Evolutionary conservation across 2,329 filamentous ascomycete species (phyloP).

Genomic region (Lasiodiplodia gonubiensis): DNA sequence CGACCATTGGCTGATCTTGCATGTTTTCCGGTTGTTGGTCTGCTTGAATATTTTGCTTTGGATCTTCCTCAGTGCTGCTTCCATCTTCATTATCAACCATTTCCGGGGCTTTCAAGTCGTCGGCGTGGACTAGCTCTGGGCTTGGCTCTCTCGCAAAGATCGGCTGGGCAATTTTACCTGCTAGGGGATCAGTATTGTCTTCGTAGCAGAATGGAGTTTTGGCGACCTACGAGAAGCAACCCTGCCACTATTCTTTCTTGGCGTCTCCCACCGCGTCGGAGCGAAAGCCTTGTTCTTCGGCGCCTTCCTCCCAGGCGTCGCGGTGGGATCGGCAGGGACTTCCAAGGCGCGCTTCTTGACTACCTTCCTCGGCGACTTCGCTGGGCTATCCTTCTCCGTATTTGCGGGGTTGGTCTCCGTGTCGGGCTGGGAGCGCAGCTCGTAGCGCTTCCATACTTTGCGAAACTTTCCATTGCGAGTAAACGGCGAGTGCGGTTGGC

Average conservation of each 20-base stretch:
- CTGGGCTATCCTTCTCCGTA: conserved; percentile 31
- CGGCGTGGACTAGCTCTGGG: not conserved
- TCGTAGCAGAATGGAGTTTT: not conserved
- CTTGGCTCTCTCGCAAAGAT: not conserved
- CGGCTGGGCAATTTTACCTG: conserved; percentile 23
- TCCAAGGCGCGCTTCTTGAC: conserved; percentile 53
- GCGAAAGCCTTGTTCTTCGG: conserved; percentile 42
- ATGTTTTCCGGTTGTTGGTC: not conserved
- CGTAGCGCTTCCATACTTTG: conserved; percentile 56
- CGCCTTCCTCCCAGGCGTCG: conserved; percentile 29
- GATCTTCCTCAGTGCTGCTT: not conserved
- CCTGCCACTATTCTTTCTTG: conserved; percentile 9
- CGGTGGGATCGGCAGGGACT: conserved; percentile 39
- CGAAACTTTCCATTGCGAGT: conserved; percentile 45
- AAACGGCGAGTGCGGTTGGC: conserved; percentile 51
- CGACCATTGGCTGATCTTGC: not conserved
- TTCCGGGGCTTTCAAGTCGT: not conserved
- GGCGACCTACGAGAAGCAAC: conserved; percentile 14
- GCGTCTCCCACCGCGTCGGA: conserved; percentile 40
- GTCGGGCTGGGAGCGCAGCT: conserved; percentile 36
- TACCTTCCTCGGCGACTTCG: conserved; percentile 46
- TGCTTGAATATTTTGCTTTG: too few relatives aligned
- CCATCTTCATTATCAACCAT: not conserved
- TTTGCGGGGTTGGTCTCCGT: conserved; percentile 30
- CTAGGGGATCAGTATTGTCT: not conserved